These are phyloP conservation scores for Neoarthrinium moseri DNA, from an alignment of 2,329 filamentous ascomycete genomes.

Conservation along the genomic window DNA sequence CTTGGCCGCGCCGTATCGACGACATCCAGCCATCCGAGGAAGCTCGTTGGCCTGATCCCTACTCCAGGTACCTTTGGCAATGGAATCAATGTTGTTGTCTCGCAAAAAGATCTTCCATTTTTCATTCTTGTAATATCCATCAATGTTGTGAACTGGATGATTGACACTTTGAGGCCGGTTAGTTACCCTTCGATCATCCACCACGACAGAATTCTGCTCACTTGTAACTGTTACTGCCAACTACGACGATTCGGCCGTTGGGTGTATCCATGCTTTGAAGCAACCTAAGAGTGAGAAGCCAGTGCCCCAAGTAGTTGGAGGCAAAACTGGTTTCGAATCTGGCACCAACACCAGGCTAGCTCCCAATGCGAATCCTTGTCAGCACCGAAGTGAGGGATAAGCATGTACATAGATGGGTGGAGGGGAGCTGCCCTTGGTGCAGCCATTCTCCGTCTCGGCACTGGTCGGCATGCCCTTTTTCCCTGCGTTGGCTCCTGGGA, in stretches of 20 bases:
- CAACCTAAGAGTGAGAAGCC: conserved; percentile 29
- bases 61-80: conserved; percentile 26
- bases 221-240: conserved; percentile 20
- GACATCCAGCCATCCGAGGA: conserved; percentile 18
- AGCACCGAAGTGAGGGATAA: too few relatives aligned
- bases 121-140: conserved; percentile 1
- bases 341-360: too few relatives aligned
- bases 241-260: conserved; percentile 26
- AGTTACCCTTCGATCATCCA: not conserved
- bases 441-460: too few relatives aligned
- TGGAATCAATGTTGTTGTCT: conserved; percentile 10
- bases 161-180: not conserved
- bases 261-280: conserved; percentile 32
- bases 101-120: conserved; percentile 6
- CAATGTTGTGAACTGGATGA: not conserved
- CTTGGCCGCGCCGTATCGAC: conserved; percentile 32
- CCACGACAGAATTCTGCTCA: not conserved
- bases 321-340: conserved; percentile 31
- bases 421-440: too few relatives aligned
- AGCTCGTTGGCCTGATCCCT: conserved; percentile 16
- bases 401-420: too few relatives aligned
- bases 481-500: too few relatives aligned
- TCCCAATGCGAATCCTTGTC: too few relatives aligned
- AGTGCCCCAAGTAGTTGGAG: conserved; percentile 31
- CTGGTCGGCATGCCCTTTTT: too few relatives aligned